Evolutionary conservation across 2,329 filamentous ascomycete genomes (phyloP), one percentile per base, ranked within the genome.

Genomic region (Fusarium brachygibbosum): DNA sequence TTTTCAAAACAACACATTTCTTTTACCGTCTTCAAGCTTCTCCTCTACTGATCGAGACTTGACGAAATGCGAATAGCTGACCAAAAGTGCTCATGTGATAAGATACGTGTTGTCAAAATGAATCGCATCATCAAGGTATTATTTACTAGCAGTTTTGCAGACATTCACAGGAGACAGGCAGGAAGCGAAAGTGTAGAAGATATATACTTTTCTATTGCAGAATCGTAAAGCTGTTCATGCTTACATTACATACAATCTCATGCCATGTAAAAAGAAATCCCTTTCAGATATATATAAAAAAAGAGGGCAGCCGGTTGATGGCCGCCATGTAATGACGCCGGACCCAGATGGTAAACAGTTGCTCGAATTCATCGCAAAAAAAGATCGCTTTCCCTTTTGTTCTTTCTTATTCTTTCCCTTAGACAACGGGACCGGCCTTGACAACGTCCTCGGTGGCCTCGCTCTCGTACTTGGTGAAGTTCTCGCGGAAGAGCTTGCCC

Each of bases 381-480:
- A 70, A 62, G 31, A 53, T 54, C 68, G 63, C 59, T 68, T 66
- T 70, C 63, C 54, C 23, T 70, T 68, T 64, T 56, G 23, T 63
- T 63, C 50, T 23, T 40, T 56, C 48, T 61, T 16, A 38, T 31
- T 35, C n/a, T 29, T 40, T 37, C 51, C 23, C 56, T 76, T 78
- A 81, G 41, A 80, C 77, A 16, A 60, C 42, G 35, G 88, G 88
- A 10, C 87, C 88, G 51, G 90, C 89, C 76, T 87, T 89, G 81
- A 93, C 88, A 49, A 94, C 92, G 37, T 95, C 92, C 74, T 87
- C 85, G 32, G 93, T 94, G 28, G 94, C 93, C 81, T 97, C 89
- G 74, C 90, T 90, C 76, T 90, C 86, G 85, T 97, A 98, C 87
- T 98, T 97, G 86, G 93, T 90, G 85, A 99, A 99, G 88, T 99